Evolutionary conservation across 1,284 basidiomycete species (phyloP).

Genomic region (Puccinia novopanici): DNA sequence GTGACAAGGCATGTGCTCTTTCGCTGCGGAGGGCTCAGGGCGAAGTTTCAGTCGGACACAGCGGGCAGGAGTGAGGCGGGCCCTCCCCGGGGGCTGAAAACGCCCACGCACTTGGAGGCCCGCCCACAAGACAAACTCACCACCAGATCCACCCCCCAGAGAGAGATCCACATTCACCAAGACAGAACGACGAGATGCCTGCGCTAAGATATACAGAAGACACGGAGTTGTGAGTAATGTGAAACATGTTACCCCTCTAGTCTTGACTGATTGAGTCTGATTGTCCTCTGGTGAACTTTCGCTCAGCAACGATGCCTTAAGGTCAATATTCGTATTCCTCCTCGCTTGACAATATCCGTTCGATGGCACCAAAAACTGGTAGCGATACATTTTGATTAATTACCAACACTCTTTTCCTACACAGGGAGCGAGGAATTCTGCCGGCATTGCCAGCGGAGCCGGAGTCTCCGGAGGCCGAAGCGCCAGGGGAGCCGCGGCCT

Average conservation of each 20-base stretch:
- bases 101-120: too few relatives aligned
- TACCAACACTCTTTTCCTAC: background rate
- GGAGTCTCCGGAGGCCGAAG: conserved; percentile 19
- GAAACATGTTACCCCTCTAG: background rate
- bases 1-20: too few relatives aligned
- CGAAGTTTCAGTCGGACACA: too few relatives aligned
- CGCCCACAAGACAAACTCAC: background rate
- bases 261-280: background rate
- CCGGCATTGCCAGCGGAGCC: conserved; percentile 26
- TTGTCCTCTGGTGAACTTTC: background rate
- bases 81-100: too few relatives aligned
- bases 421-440: conserved; percentile 46
- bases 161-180: too few relatives aligned
- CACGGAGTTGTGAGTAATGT: conserved; percentile 35
- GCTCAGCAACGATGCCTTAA: background rate
- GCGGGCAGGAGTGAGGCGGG: too few relatives aligned
- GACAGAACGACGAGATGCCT: conserved; percentile 9
- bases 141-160: too few relatives aligned
- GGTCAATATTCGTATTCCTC: conserved; percentile 1
- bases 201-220: conserved; percentile 41
- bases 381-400: background rate
- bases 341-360: background rate
- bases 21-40: too few relatives aligned
- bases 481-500: background rate
- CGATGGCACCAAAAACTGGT: background rate